Evolutionary conservation across 2,329 filamentous ascomycete species (phyloP).

Genomic region (Lecanicillium sp.): DNA sequence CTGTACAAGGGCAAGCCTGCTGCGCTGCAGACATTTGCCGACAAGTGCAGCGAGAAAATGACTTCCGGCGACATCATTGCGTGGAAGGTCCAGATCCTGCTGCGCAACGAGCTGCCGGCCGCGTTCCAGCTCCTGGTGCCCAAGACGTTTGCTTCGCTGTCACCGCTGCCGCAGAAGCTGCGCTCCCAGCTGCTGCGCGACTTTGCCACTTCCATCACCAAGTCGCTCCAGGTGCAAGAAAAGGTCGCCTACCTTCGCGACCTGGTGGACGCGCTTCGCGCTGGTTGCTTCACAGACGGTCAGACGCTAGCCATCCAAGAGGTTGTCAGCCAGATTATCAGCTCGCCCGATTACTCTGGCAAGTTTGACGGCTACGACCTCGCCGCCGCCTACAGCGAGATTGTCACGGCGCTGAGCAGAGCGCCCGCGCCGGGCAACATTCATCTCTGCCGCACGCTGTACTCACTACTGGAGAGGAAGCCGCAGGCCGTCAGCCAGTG

Average conservation of each 20-base stretch:
- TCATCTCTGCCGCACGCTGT: slow-evolving; percentile 36
- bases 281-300: slow-evolving; percentile 28
- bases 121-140: slow-evolving; percentile 28
- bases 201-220: slow-evolving; percentile 27
- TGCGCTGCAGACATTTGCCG: slow-evolving; percentile 30
- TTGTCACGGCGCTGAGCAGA: slow-evolving; percentile 29
- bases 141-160: slow-evolving; percentile 27
- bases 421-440: slow-evolving; percentile 26
- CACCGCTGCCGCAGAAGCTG: slow-evolving; percentile 23
- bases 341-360: slow-evolving; percentile 25
- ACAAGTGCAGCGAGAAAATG: slow-evolving; percentile 29
- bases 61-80: slow-evolving; percentile 31
- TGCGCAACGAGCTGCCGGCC: slow-evolving; percentile 32
- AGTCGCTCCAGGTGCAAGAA: slow-evolving; percentile 24
- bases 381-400: slow-evolving; percentile 35
- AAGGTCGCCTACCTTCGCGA: slow-evolving; percentile 35
- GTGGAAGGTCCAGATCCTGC: slow-evolving; percentile 42
- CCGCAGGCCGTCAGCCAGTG: slow-evolving; percentile 49
- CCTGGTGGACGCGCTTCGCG: slow-evolving; percentile 28
- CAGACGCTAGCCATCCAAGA: slow-evolving; percentile 40
- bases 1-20: slow-evolving; percentile 24
- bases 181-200: slow-evolving; percentile 28
- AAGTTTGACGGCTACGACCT: slow-evolving; percentile 31
- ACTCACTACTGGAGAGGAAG: slow-evolving; percentile 44
- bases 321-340: slow-evolving; percentile 34